Conservation (phyloP, 345 rosid species). For the Cardiospermum halicacabum region DNA sequence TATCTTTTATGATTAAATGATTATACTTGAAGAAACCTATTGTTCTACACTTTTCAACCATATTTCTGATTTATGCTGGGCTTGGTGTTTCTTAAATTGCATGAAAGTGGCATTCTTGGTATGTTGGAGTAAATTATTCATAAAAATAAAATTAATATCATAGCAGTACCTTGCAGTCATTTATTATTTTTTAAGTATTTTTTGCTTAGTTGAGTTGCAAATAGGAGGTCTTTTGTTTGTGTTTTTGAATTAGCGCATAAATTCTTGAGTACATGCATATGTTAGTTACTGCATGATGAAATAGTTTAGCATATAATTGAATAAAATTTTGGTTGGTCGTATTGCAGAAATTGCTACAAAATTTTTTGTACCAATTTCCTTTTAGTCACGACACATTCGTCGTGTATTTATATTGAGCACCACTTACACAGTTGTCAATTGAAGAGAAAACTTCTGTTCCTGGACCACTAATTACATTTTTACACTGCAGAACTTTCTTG, state of each 20-base stretch:
- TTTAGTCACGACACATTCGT: background rate
- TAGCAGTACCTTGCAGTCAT: background rate
- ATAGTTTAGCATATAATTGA: background rate
- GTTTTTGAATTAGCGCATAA: background rate
- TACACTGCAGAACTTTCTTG: slow-evolving; percentile 51
- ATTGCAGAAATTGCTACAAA: background rate
- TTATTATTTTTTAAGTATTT: no score
- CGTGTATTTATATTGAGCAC: background rate
- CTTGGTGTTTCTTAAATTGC: background rate
- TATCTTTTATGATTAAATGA: background rate
- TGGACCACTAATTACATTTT: background rate
- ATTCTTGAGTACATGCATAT: background rate
- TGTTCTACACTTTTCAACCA: background rate
- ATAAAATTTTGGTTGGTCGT: background rate
- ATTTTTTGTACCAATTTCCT: background rate
- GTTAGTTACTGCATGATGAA: background rate
- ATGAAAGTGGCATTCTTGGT: background rate
- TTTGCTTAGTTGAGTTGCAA: no score
- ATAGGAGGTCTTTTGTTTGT: background rate
- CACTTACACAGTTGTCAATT: slow-evolving; percentile 1
- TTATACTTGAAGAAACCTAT: background rate
- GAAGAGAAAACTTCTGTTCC: background rate
- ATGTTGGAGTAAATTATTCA: background rate
- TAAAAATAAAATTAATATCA: background rate
- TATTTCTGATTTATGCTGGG: background rate